Conservation (phyloP, 164 flowering plant genomes). For the Hamamelis virginiana region DNA sequence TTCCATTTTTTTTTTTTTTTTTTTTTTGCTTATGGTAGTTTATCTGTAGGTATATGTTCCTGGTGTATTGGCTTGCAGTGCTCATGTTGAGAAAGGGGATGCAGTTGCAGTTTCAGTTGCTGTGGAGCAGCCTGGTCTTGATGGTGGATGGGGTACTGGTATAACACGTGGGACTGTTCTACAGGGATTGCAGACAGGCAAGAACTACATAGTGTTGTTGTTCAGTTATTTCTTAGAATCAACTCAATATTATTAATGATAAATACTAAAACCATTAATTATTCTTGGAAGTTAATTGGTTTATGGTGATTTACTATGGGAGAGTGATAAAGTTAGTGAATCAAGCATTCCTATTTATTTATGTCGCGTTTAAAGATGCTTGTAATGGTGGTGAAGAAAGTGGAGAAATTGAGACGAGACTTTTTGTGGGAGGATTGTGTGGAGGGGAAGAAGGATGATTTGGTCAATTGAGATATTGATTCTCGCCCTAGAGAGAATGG, state of each 20-base stretch:
- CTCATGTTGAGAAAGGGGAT: constrained; percentile 95
- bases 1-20: too few species aligned
- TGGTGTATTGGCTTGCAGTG: constrained; percentile 96
- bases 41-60: constrained; percentile 80
- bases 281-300: too few species aligned
- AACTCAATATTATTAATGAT: neutral
- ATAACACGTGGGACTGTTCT: constrained; percentile 89
- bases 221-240: neutral
- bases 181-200: constrained; percentile 73
- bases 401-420: too few species aligned
- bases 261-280: neutral
- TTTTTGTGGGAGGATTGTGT: too few species aligned
- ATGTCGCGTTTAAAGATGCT: too few species aligned
- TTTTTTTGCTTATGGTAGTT: neutral
- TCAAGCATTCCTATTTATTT: too few species aligned
- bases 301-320: too few species aligned
- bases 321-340: too few species aligned
- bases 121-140: constrained; percentile 65
- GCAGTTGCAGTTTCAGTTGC: constrained; percentile 91
- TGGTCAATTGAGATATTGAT: too few species aligned
- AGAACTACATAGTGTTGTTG: constrained; percentile 5
- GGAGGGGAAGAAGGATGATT: too few species aligned
- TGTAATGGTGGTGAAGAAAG: too few species aligned
- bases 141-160: constrained; percentile 77
- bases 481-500: too few species aligned